A percentile compares a stretch with the other conserved stretches of the same genome.
Evolutionary conservation across 129 eudicot species (phyloP).

Genomic region (Lonicera japonica): DNA sequence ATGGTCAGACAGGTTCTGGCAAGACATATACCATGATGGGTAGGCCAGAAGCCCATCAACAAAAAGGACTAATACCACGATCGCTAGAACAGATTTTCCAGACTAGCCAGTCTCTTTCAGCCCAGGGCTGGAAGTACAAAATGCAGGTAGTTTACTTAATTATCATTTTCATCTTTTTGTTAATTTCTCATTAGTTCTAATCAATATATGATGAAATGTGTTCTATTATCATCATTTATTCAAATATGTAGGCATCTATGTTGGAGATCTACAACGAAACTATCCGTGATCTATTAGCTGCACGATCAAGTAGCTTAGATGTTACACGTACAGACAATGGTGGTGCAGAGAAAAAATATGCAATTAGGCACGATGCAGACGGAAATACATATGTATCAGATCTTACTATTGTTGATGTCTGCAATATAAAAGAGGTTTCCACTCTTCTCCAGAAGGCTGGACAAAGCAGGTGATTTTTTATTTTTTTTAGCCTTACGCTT

Average conservation of each 20-base stretch:
- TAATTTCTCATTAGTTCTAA: background rate
- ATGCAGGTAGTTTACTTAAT: conserved; percentile 40
- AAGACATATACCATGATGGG: conserved; percentile 78
- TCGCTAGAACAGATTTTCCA: conserved; percentile 60
- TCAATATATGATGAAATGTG: background rate
- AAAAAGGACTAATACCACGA: conserved; percentile 60
- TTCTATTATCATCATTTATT: background rate
- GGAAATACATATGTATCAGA: conserved; percentile 61
- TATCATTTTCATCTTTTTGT: background rate
- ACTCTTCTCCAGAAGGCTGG: conserved; percentile 58
- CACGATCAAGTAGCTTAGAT: conserved; percentile 27
- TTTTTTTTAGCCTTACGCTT: no score
- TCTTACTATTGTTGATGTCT: conserved; percentile 58
- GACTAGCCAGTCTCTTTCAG: conserved; percentile 45
- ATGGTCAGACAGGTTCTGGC: conserved; percentile 75
- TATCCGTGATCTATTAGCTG: conserved; percentile 49
- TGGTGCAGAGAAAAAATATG: conserved; percentile 38
- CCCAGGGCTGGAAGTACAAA: conserved; percentile 63
- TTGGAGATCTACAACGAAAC: conserved; percentile 66
- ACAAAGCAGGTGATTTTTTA: conserved; percentile 41
- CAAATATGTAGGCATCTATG: conserved; percentile 50
- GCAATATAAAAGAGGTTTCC: conserved; percentile 46
- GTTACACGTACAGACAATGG: conserved; percentile 24
- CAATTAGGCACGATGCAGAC: conserved; percentile 51
- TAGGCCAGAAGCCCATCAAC: conserved; percentile 40